Conservation (phyloP, 2,329 filamentous ascomycete genomes). For the Botrytis cinerea region DNA sequence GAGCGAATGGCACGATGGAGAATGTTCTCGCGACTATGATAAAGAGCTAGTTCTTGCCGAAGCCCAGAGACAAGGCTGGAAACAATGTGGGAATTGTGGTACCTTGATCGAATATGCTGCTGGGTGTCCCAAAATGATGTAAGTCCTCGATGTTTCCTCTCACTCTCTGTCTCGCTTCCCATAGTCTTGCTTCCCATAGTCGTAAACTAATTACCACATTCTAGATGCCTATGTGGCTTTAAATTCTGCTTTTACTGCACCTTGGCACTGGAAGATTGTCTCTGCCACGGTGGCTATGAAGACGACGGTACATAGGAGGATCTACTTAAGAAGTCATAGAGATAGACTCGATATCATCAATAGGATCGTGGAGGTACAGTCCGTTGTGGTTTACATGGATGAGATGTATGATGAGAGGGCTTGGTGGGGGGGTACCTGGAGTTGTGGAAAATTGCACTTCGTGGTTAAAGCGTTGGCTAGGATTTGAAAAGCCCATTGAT, state of each 20-base stretch:
- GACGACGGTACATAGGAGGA: not conserved
- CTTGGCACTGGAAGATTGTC: not conserved
- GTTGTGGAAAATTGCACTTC: no score
- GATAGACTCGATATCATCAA: not conserved
- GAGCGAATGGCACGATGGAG: not conserved
- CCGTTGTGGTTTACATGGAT: not conserved
- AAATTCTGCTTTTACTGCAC: not conserved
- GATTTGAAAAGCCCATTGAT: not conserved
- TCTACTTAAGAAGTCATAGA: not conserved
- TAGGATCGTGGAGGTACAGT: not conserved
- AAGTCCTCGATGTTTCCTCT: not conserved
- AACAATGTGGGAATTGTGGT: constrained; percentile 1
- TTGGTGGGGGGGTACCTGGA: not conserved
- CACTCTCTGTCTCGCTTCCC: not conserved
- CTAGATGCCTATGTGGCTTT: not conserved
- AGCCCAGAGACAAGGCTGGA: not conserved
- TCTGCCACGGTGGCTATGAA: not conserved
- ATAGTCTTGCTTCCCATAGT: no score
- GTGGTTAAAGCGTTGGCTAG: not conserved
- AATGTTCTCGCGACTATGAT: not conserved
- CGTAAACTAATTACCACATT: not conserved
- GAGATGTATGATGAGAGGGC: not conserved
- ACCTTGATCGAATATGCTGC: not conserved
- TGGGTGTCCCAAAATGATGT: not conserved
- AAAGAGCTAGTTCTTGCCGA: not conserved